Evolutionary conservation across 805 yeast species (phyloP), one percentile per base, ranked within the genome.

Genomic region (Kuraishia hungarica): DNA sequence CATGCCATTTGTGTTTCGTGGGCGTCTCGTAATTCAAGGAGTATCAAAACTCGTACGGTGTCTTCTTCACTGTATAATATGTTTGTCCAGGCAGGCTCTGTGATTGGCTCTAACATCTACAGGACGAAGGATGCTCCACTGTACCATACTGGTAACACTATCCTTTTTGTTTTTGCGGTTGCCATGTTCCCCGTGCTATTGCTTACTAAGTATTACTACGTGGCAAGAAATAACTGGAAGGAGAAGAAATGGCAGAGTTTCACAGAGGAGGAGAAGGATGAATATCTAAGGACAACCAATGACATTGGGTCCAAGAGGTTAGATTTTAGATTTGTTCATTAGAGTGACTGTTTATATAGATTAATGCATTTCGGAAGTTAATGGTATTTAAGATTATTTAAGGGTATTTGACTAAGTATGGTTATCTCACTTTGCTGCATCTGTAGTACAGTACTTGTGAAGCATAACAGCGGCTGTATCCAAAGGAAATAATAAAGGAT

Each of bases 51-150:
- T 2, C 72, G 92, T 60, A 80, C 90, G 0, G 82, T 86, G 3
- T 76, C 86, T 15, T 81, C 89, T 0, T 83, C 90, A 0, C 56
- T 86, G 51, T 84, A 80, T 62, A 86, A 85, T 61, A 83, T 84
- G 74, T 78, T 75, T 64, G 81, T 80, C 0, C 91, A 86, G 63
- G 71, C 81, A 0, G 86, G 83, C 1, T 66, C 72, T 20, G 81
- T 86, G 52, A 69, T 79, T 10, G 70, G 82, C 2, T 70, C 83
- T 7, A 80, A 84, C 61, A 74, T 86, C 6, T 86, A 86, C 66
- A 67, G 84, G 51, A 64, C 65, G 1, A 77, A 74, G 49, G 92
- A 86, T 62, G 70, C 70, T 48, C 92, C 92, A 1, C 62, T 74
- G 39, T 87, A 87, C 62, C 74, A 74, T 48, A 67, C 77, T 22